A percentile compares a stretch with the other conserved stretches of the same genome.
phyloP scores from a whole-genome alignment of 2,329 filamentous ascomycete species.

The Colletotrichum tropicicola region DNA sequence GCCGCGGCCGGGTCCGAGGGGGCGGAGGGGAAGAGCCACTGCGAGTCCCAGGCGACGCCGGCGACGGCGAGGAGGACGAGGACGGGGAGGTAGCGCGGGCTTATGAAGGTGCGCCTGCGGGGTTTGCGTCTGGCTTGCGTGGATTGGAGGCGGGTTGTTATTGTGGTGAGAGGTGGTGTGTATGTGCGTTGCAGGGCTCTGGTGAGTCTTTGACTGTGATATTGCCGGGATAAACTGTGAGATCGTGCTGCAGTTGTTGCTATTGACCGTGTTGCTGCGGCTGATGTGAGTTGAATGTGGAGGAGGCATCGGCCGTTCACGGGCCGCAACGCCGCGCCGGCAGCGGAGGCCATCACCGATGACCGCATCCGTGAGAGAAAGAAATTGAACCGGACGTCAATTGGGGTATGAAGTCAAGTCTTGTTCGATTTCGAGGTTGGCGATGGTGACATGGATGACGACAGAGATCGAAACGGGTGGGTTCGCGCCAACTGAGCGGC shows the following conservation, averaged over 20 bases:
- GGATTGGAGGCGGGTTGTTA: background rate
- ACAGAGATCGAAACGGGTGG: background rate
- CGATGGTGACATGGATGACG: background rate
- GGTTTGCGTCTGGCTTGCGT: background rate
- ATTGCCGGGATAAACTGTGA: too few species aligned
- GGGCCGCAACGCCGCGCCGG: background rate
- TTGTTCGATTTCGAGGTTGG: background rate
- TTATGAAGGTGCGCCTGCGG: slow-evolving; percentile 1
- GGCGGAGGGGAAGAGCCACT: slow-evolving; percentile 26
- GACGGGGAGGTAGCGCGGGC: slow-evolving; percentile 16
- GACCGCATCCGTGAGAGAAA: background rate
- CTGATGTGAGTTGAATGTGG: background rate
- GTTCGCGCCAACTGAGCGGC: background rate
- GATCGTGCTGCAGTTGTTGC: background rate
- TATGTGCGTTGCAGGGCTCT: too few species aligned
- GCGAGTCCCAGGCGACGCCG: slow-evolving; percentile 23
- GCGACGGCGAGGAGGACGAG: slow-evolving; percentile 15
- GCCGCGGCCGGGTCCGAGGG: slow-evolving; percentile 9
- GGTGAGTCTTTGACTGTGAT: too few species aligned
- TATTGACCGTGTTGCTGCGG: background rate
- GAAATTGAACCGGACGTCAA: background rate
- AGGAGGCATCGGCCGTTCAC: background rate
- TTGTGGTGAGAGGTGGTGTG: background rate
- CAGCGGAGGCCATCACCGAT: background rate
- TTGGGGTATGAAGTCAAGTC: background rate